Conservation (phyloP, 1,284 basidiomycete genomes). For the Pseudozyma sp. region DNA sequence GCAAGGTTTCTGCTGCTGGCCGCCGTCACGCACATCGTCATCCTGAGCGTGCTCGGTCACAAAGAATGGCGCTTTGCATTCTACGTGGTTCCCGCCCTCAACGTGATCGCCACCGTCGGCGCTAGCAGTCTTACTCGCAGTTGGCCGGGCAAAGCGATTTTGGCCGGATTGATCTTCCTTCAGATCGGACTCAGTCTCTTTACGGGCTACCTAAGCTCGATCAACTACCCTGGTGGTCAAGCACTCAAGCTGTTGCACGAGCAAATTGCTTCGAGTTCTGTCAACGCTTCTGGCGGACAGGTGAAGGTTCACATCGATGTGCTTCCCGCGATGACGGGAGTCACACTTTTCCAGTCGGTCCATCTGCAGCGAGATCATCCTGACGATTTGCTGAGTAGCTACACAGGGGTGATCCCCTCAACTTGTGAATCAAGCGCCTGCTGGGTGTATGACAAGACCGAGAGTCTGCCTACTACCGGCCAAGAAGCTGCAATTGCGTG, state of each 20-base stretch:
- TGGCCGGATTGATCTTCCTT: constrained; percentile 12
- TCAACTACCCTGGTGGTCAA: constrained; percentile 90
- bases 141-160: constrained; percentile 10
- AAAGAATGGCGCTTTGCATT: constrained; percentile 94
- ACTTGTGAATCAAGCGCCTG: constrained; percentile 5
- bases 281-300: background rate
- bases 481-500: constrained; percentile 15
- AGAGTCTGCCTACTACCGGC: constrained; percentile 34
- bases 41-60: constrained; percentile 79
- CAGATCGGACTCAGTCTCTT: constrained; percentile 43
- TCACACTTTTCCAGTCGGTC: constrained; percentile 85
- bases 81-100: constrained; percentile 85
- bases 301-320: constrained; percentile 77
- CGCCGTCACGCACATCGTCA: constrained; percentile 74
- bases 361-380: constrained; percentile 69
- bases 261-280: constrained; percentile 7
- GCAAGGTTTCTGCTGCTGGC: constrained; percentile 30
- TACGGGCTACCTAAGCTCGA: constrained; percentile 75
- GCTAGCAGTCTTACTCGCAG: constrained; percentile 71
- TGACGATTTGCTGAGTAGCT: no score
- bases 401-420: constrained; percentile 6
- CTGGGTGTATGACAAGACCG: constrained; percentile 65
- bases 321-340: constrained; percentile 87
- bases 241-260: constrained; percentile 78
- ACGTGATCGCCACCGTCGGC: constrained; percentile 80